Conservation (phyloP, 805 yeast genomes). For the Candida loeiensis region DNA sequence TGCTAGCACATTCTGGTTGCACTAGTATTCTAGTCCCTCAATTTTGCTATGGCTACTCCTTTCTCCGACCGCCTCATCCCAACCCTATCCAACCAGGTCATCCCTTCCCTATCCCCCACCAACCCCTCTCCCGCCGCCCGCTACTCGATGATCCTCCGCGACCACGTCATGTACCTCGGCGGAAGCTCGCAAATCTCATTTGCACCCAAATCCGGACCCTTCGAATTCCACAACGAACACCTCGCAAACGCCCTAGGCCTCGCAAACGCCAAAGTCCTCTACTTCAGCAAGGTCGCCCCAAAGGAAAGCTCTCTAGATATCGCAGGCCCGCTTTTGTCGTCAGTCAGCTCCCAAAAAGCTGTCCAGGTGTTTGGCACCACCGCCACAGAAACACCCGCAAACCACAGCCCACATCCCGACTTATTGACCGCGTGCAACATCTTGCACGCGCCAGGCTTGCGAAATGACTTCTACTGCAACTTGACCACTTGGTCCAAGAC, state of each 20-base stretch:
- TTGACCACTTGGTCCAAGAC: slow-evolving; percentile 66
- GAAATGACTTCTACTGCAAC: slow-evolving; percentile 77
- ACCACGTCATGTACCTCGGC: background rate
- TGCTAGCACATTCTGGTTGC: no score
- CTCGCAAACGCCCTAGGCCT: slow-evolving; percentile 42
- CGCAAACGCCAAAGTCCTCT: slow-evolving; percentile 40
- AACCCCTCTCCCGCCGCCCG: no score
- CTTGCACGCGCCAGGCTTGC: slow-evolving; percentile 59
- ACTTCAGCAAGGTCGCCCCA: background rate
- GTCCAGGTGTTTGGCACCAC: slow-evolving; percentile 11
- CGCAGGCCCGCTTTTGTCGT: slow-evolving; percentile 16
- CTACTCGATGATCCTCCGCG: background rate
- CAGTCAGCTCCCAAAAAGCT: slow-evolving; percentile 11
- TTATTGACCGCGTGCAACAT: slow-evolving; percentile 10
- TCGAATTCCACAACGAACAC: background rate
- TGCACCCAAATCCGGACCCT: no score
- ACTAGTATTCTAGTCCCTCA: no score
- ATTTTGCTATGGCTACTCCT: background rate
- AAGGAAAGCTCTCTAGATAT: slow-evolving; percentile 10
- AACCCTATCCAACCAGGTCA: background rate
- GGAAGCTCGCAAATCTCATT: background rate
- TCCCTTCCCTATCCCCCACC: no score
- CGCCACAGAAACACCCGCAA: background rate
- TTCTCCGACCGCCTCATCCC: background rate
- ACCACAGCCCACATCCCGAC: background rate